Evolutionary conservation across 768 basidiomycete species (phyloP), one percentile per base, ranked within the genome.

Genomic region (Gloeophyllum trabeum): DNA sequence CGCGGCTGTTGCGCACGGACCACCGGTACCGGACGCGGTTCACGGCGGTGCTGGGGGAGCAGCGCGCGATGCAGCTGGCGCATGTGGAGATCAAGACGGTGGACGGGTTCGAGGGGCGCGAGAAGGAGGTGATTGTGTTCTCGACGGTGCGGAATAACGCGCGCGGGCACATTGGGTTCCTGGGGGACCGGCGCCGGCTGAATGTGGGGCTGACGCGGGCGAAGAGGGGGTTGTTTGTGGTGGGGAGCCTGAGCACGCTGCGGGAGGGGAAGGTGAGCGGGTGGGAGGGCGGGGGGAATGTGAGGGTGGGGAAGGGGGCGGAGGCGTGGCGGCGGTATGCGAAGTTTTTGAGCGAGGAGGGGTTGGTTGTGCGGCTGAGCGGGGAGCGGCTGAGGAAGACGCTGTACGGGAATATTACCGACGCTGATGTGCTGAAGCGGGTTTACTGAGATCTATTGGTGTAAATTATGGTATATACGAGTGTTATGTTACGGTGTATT

Each of bases 171-270:
- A 88, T 96, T 52, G 92, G 92, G 1, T 96, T 96, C 61, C 67
- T 96, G 19, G 87, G 82, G 18, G 91, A 96, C 61, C 69, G 79
- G 51, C 66, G 91, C 47, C 60, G 92, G 50, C 66, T 94, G 43
- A 96, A 96, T 58, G 92, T 96, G 21, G 92, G 90, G 2, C 65
- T 96, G 43, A 96, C 92, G 40, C 67, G 92, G 19, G 92, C 90
- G 23, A 84, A 82, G 61, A 67, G 89, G 45, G 88, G 81, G n/a
- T 56, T 91, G 47, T 85, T 90, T 52, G 71, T 92, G 6, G 66
- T 90, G 3, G 88, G 89, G 25, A 88, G 71, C 45, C 63, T 85
- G 44, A 63, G 62, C 45, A 89, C 87, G 13, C 63, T 89, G 43
- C 62, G 64, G 46, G 62, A 64, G 28, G 68, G 79, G 18, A 69